Conservation (phyloP, 1,284 basidiomycete species). For the Marasmius oreades region DNA sequence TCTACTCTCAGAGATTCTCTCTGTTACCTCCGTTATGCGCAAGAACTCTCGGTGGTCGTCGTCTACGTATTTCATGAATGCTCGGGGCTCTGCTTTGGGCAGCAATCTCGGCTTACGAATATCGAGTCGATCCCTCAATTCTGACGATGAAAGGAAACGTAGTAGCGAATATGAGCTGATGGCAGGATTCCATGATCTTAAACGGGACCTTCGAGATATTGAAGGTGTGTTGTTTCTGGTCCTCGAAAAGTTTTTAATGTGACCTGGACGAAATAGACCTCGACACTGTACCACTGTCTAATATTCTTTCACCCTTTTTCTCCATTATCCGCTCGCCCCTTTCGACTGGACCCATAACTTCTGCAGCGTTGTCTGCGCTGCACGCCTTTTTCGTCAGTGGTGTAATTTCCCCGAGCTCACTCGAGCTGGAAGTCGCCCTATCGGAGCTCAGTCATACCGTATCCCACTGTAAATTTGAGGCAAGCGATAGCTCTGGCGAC, state of each 20-base stretch:
- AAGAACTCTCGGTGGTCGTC: conserved; percentile 94
- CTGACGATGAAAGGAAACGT: conserved; percentile 42
- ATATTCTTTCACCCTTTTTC: conserved; percentile 86
- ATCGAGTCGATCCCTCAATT: conserved; percentile 39
- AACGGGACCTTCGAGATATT: conserved; percentile 68
- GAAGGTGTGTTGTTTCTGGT: conserved; percentile 53
- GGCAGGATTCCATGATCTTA: conserved; percentile 85
- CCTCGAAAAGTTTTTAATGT: background rate
- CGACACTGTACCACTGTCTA: conserved; percentile 46
- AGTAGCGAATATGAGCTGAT: conserved; percentile 77
- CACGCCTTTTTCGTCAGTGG: conserved; percentile 83
- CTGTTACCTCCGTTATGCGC: conserved; percentile 95
- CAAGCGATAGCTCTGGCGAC: conserved; percentile 92
- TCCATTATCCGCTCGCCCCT: conserved; percentile 89
- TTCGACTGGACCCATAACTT: conserved; percentile 93
- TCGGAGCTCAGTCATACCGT: conserved; percentile 86
- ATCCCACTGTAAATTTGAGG: conserved; percentile 97
- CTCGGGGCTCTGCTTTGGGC: conserved; percentile 62
- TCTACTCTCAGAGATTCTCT: conserved; percentile 83
- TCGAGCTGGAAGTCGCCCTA: conserved; percentile 61
- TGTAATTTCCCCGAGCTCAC: conserved; percentile 56
- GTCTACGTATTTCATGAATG: conserved; percentile 53
- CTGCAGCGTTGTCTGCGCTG: conserved; percentile 83
- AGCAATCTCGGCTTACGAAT: conserved; percentile 72
- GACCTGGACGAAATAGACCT: conserved; percentile 46